Conservation (phyloP, 164 flowering plant genomes). For the Kalanchoe fedtschenkoi region DNA sequence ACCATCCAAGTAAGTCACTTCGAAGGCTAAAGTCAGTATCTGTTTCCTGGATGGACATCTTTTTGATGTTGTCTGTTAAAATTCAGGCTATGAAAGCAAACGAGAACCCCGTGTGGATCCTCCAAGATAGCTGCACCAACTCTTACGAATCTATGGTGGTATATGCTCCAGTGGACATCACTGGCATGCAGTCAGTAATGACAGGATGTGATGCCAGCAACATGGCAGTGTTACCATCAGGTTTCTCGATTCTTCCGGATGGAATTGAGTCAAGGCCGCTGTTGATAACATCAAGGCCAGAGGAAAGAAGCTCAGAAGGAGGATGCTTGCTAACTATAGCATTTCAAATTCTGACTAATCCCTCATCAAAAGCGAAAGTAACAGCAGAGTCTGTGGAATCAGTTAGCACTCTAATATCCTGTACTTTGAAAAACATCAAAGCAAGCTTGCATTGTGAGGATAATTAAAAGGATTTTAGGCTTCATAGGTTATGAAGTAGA, state of each 20-base stretch:
- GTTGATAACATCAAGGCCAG: slow-evolving; percentile 64
- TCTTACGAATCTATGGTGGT: slow-evolving; percentile 73
- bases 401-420: slow-evolving; percentile 57
- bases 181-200: slow-evolving; percentile 68
- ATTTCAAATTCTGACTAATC: slow-evolving; percentile 58
- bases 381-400: slow-evolving; percentile 67
- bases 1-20: slow-evolving; percentile 49
- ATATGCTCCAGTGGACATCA: slow-evolving; percentile 68
- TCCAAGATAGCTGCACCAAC: slow-evolving; percentile 83
- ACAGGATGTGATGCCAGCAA: slow-evolving; percentile 84
- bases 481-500: background rate
- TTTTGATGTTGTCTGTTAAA: background rate
- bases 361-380: slow-evolving; percentile 58
- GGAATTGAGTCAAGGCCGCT: slow-evolving; percentile 71
- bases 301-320: slow-evolving; percentile 61
- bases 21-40: background rate
- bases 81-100: slow-evolving; percentile 53
- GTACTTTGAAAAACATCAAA: slow-evolving; percentile 65
- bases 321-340: slow-evolving; percentile 86
- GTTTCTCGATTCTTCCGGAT: slow-evolving; percentile 85
- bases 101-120: slow-evolving; percentile 62
- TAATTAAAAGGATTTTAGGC: slow-evolving; percentile 19
- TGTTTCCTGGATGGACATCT: background rate
- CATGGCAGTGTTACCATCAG: slow-evolving; percentile 64
- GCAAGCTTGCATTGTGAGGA: slow-evolving; percentile 84